A percentile compares a stretch with the other conserved stretches of the same genome.
Evolutionary conservation across 129 eudicot genomes (phyloP).

Genomic region (Saposhnikovia divaricata): DNA sequence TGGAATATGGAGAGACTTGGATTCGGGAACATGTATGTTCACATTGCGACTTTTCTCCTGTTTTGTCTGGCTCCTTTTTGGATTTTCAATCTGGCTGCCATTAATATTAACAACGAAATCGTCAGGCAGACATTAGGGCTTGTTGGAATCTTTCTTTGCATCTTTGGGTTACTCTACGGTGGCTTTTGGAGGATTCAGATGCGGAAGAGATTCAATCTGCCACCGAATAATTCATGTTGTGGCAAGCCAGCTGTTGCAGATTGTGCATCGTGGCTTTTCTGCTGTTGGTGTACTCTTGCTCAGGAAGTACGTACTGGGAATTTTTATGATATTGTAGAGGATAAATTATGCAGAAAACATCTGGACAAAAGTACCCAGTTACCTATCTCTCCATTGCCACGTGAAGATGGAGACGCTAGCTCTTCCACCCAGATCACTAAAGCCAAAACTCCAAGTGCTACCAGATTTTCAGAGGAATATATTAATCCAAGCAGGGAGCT

Average conservation of each 20-base stretch:
- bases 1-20: constrained; percentile 99
- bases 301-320: constrained; percentile 96
- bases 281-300: constrained; percentile 97
- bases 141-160: constrained; percentile 69
- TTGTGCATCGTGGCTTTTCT: constrained; percentile 83
- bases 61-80: constrained; percentile 91
- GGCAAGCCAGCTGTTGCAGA: constrained; percentile 67
- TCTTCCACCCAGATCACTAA: constrained; percentile 21
- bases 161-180: constrained; percentile 87
- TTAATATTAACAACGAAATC: constrained; percentile 67
- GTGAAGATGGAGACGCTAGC: constrained; percentile 44
- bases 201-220: constrained; percentile 88
- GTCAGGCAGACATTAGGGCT: constrained; percentile 65
- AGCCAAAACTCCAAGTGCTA: constrained; percentile 43
- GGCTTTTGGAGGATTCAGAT: constrained; percentile 98
- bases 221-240: constrained; percentile 53
- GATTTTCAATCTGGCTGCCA: constrained; percentile 83
- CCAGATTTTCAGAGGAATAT: constrained; percentile 31
- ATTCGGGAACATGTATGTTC: constrained; percentile 95
- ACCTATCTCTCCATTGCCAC: constrained; percentile 43
- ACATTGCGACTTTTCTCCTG: constrained; percentile 76
- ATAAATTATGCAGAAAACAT: constrained; percentile 48
- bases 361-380: constrained; percentile 18
- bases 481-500: constrained; percentile 30
- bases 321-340: constrained; percentile 62